phyloP scores from a whole-genome alignment of 768 basidiomycete genomes.

The Xerocomellus dryophilus region DNA sequence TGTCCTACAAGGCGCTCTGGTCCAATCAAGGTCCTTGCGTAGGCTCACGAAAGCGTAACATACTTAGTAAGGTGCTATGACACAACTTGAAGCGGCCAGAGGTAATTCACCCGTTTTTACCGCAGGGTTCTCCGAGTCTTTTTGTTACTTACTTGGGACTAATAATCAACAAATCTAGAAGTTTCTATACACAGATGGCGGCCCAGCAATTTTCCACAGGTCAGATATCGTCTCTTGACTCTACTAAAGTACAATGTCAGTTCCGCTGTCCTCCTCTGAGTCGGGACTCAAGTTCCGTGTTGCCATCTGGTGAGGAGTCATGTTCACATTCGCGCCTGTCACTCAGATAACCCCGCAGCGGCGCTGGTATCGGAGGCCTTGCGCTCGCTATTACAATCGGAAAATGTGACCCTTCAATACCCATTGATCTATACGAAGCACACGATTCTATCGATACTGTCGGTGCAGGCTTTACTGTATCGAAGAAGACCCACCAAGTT shows the following conservation, averaged over 20 bases:
- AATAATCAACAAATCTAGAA: too few relatives aligned
- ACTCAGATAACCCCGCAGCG: slow-evolving; percentile 17
- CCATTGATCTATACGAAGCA: slow-evolving; percentile 48
- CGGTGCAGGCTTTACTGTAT: slow-evolving; percentile 45
- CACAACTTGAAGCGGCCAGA: neutral
- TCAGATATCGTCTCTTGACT: neutral
- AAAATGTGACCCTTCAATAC: slow-evolving; percentile 30
- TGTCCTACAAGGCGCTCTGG: too few relatives aligned
- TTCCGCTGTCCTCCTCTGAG: neutral
- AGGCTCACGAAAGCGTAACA: too few relatives aligned
- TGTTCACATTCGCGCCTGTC: neutral
- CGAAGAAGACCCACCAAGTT: slow-evolving; percentile 46
- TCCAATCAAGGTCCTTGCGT: too few relatives aligned
- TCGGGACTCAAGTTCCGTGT: slow-evolving; percentile 15
- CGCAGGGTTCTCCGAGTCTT: neutral
- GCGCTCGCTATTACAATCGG: slow-evolving; percentile 41
- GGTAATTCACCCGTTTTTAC: neutral
- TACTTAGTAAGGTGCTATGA: slow-evolving; percentile 2
- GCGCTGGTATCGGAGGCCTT: slow-evolving; percentile 45
- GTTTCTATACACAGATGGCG: too few relatives aligned
- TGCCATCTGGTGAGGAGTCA: slow-evolving; percentile 19
- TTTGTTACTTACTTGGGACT: neutral
- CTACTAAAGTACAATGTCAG: neutral
- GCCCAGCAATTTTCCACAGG: neutral
- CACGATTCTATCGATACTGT: slow-evolving; percentile 37